Percentiles rank a stretch among this genome's conserved stretches.
These are phyloP conservation scores for Vaccinium corymbosum DNA, from an alignment of 148 eudicot species.

Conservation along the genomic window DNA sequence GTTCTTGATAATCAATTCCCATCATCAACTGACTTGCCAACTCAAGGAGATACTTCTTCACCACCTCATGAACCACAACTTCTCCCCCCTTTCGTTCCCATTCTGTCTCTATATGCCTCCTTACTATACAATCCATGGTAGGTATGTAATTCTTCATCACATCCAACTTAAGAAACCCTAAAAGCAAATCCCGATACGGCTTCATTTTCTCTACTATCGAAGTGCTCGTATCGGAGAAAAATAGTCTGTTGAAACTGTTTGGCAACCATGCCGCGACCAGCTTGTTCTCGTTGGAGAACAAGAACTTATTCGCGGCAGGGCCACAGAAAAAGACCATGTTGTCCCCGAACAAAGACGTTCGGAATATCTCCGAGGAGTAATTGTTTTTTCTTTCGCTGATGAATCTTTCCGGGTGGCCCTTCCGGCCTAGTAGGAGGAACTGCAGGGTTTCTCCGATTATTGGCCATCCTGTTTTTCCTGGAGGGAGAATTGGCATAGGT, in stretches of 20 bases:
- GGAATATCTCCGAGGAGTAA: background rate
- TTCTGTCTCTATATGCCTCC: background rate
- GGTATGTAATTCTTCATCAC: background rate
- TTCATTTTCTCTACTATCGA: background rate
- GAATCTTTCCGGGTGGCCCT: background rate
- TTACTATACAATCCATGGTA: background rate
- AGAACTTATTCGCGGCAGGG: background rate
- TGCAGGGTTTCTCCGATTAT: conserved; percentile 1
- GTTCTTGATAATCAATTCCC: background rate
- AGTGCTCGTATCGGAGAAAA: background rate
- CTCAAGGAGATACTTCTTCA: background rate
- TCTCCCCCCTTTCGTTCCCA: background rate
- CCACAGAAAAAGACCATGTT: background rate
- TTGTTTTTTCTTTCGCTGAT: background rate
- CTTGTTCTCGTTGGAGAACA: conserved; percentile 1
- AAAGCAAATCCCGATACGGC: background rate
- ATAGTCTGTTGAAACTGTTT: background rate
- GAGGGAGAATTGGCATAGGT: background rate
- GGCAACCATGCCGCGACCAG: background rate
- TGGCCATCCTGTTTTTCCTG: background rate
- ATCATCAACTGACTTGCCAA: background rate
- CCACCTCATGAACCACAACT: conserved; percentile 8
- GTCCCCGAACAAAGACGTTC: background rate
- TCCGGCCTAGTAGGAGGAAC: background rate
- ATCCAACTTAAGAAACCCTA: background rate